phyloP scores from a whole-genome alignment of 148 eudicot species.

The Gaultheria prostrata region DNA sequence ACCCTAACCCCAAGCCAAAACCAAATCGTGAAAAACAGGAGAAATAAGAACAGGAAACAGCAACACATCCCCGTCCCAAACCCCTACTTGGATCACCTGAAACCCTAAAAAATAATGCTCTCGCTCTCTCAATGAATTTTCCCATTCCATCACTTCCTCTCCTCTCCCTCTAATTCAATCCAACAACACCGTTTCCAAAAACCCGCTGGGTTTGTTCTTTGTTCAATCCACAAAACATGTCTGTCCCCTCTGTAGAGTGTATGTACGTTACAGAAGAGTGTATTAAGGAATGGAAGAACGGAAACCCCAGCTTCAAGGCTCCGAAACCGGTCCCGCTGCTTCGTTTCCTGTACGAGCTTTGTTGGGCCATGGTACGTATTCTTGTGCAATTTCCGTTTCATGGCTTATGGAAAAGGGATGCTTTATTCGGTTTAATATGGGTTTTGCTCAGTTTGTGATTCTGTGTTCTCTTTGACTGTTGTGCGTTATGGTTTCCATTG shows the following conservation, averaged over 20 bases:
- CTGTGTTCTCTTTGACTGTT: neutral
- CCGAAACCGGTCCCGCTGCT: constrained; percentile 50
- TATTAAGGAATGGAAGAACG: constrained; percentile 57
- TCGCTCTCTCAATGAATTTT: neutral
- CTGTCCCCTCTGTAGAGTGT: constrained; percentile 62
- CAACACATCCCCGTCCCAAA: constrained; percentile 4
- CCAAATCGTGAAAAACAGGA: neutral
- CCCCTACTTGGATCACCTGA: constrained; percentile 12
- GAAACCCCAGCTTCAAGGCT: constrained; percentile 55
- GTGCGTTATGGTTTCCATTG: neutral
- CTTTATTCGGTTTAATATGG: neutral
- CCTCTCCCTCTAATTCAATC: neutral
- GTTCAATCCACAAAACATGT: constrained; percentile 29
- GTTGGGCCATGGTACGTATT: constrained; percentile 54
- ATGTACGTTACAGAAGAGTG: constrained; percentile 57
- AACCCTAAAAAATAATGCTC: neutral
- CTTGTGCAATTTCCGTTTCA: neutral
- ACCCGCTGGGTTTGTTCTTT: constrained; percentile 6
- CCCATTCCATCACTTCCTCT: neutral
- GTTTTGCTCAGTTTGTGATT: neutral
- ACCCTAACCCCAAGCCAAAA: neutral
- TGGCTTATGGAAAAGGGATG: too few relatives aligned
- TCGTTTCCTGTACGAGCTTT: constrained; percentile 83
- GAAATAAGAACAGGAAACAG: neutral
- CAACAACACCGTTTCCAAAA: neutral